A percentile compares a stretch with the other conserved stretches of the same genome.
These are phyloP conservation scores for Trypanosoma platydactyli DNA, from an alignment of 208 protist species.

Conservation along the genomic window DNA sequence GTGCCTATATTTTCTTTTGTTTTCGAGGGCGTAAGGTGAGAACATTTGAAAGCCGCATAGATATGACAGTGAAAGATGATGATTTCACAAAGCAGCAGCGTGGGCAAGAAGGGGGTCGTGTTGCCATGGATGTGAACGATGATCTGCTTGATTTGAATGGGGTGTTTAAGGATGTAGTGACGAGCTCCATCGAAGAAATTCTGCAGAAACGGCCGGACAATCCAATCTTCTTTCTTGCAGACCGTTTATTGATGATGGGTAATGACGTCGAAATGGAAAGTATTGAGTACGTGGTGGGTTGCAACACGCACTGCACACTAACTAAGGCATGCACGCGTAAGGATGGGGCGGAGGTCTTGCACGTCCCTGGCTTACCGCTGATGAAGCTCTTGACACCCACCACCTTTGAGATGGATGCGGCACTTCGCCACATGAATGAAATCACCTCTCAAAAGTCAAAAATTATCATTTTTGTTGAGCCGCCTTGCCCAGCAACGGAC, in stretches of 20 bases:
- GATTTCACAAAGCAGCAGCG: neutral
- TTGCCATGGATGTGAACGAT: slow-evolving; percentile 26
- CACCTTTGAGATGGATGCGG: slow-evolving; percentile 44
- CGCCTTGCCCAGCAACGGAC: slow-evolving; percentile 38
- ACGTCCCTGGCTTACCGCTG: slow-evolving; percentile 24
- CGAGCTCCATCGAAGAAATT: slow-evolving; percentile 44
- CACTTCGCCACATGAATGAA: slow-evolving; percentile 34
- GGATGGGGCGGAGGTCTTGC: slow-evolving; percentile 1
- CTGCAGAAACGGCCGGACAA: slow-evolving; percentile 45
- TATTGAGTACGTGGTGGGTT: slow-evolving; percentile 10
- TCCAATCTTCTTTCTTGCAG: slow-evolving; percentile 58
- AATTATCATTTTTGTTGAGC: slow-evolving; percentile 70
- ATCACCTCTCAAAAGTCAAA: slow-evolving; percentile 13
- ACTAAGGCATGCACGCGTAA: slow-evolving; percentile 19
- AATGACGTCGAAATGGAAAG: slow-evolving; percentile 12
- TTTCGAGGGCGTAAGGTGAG: too few species aligned
- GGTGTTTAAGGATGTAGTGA: slow-evolving; percentile 52
- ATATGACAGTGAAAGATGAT: neutral
- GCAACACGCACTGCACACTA: slow-evolving; percentile 9
- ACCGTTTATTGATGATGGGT: slow-evolving; percentile 32
- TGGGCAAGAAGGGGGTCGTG: slow-evolving; percentile 4
- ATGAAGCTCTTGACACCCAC: slow-evolving; percentile 35
- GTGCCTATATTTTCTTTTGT: too few species aligned
- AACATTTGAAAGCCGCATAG: too few species aligned
- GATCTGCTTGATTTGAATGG: slow-evolving; percentile 44